Conservation (phyloP, 768 basidiomycete genomes). For the Hericium rajendrae region DNA sequence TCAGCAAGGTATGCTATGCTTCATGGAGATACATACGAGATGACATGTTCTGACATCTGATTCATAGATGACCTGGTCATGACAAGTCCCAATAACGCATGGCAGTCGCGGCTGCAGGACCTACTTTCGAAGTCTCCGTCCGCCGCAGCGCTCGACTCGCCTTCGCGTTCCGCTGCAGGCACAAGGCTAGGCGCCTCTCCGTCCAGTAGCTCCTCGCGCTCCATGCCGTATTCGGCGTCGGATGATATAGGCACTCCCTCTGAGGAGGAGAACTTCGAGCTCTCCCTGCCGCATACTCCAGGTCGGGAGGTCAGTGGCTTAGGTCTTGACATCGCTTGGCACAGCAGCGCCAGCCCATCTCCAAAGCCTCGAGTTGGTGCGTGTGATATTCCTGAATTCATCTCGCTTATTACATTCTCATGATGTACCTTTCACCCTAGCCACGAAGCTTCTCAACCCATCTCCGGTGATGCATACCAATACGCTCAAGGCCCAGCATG, state of each 20-base stretch:
- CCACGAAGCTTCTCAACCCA: too few relatives aligned
- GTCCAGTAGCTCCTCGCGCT: not conserved
- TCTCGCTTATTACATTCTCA: too few relatives aligned
- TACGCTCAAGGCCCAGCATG: too few relatives aligned
- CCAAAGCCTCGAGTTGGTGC: not conserved
- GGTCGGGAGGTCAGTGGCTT: not conserved
- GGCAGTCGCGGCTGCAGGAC: conserved; percentile 14
- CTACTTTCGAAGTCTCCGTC: not conserved
- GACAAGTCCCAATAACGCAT: conserved; percentile 13
- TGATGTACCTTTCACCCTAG: too few relatives aligned
- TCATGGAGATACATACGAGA: too few relatives aligned
- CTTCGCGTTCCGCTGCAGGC: not conserved
- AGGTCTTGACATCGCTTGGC: not conserved
- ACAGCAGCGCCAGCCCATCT: not conserved
- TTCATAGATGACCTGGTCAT: conserved; percentile 4
- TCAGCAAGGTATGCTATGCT: too few relatives aligned
- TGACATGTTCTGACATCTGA: too few relatives aligned
- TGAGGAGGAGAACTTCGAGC: not conserved
- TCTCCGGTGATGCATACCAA: too few relatives aligned
- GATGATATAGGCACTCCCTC: not conserved
- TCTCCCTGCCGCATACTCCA: not conserved
- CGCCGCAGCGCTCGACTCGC: not conserved
- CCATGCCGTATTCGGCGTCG: not conserved
- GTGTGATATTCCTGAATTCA: not conserved
- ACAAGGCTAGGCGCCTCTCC: not conserved